A percentile compares a stretch with the other conserved stretches of the same genome.
phyloP scores from a whole-genome alignment of 805 yeast genomes.

The Barnettozyma vustinii region DNA sequence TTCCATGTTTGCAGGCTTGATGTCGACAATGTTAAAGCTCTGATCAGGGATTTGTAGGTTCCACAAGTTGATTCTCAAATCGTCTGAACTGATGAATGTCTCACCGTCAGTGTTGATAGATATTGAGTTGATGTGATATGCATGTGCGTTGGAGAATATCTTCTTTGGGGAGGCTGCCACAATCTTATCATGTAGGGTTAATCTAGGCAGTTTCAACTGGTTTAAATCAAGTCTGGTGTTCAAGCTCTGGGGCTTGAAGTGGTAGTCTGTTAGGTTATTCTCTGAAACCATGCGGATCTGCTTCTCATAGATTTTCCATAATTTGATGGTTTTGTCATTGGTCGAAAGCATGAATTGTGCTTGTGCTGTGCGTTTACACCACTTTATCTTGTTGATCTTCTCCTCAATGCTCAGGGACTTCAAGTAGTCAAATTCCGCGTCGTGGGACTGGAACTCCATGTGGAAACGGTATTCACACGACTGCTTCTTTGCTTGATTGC shows the following conservation, averaged over 20 bases:
- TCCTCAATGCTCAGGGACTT: slow-evolving; percentile 96
- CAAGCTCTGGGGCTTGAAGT: slow-evolving; percentile 7
- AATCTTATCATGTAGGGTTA: slow-evolving; percentile 91
- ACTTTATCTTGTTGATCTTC: slow-evolving; percentile 93
- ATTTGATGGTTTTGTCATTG: slow-evolving; percentile 96
- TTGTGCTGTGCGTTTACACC: slow-evolving; percentile 85
- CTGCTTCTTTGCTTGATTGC: slow-evolving; percentile 67
- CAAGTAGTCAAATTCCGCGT: slow-evolving; percentile 95
- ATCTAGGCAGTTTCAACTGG: slow-evolving; percentile 72
- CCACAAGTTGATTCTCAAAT: slow-evolving; percentile 93
- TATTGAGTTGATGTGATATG: slow-evolving; percentile 95
- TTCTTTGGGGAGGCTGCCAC: slow-evolving; percentile 92
- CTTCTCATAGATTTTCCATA: slow-evolving; percentile 94
- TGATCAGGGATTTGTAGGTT: slow-evolving; percentile 91
- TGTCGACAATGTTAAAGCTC: slow-evolving; percentile 94
- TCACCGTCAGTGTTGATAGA: slow-evolving; percentile 94
- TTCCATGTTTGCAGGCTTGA: slow-evolving; percentile 97
- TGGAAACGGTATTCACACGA: slow-evolving; percentile 90
- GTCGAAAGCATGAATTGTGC: slow-evolving; percentile 90
- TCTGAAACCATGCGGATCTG: slow-evolving; percentile 89
- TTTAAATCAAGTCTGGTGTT: slow-evolving; percentile 29
- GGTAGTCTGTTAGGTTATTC: slow-evolving; percentile 63
- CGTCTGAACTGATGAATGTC: slow-evolving; percentile 90
- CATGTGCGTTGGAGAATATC: slow-evolving; percentile 93
- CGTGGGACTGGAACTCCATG: slow-evolving; percentile 97